These are phyloP conservation scores for Eleusine indica DNA, from an alignment of 176 grass and related monocot species.

Conservation along the genomic window DNA sequence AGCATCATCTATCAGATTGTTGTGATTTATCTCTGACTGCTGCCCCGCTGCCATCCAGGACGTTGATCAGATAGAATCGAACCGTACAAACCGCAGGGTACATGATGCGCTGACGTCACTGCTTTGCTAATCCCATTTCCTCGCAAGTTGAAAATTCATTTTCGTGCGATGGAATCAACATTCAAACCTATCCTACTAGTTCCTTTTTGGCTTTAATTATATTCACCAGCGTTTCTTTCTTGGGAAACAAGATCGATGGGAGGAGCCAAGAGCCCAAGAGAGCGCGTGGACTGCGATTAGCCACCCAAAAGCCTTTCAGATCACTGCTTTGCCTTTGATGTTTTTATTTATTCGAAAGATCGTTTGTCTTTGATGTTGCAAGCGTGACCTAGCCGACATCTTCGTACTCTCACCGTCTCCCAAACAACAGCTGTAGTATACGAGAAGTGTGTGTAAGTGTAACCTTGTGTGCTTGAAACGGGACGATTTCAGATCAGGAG, in stretches of 20 bases:
- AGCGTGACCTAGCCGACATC: background rate
- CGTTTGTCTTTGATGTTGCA: background rate
- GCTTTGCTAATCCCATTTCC: background rate
- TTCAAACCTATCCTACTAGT: background rate
- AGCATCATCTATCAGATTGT: no score
- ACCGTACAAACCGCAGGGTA: no score
- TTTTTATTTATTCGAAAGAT: no score
- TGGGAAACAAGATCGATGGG: constrained; percentile 29
- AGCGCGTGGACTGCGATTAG: background rate
- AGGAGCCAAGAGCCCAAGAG: background rate
- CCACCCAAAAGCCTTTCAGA: background rate
- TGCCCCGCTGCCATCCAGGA: no score
- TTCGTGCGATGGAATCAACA: background rate
- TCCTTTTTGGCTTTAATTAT: background rate
- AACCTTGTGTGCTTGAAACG: background rate
- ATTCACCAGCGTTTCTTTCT: constrained; percentile 19
- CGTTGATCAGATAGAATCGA: no score
- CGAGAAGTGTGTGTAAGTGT: background rate
- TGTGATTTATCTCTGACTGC: no score
- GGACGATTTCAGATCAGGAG: background rate
- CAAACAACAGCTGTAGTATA: no score
- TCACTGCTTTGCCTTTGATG: background rate
- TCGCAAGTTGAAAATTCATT: background rate
- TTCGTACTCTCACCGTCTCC: no score
- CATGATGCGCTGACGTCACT: background rate